Evolutionary conservation across 768 basidiomycete genomes (phyloP), one percentile per base, ranked within the genome.

Genomic region (Pleurotus eryngii): DNA sequence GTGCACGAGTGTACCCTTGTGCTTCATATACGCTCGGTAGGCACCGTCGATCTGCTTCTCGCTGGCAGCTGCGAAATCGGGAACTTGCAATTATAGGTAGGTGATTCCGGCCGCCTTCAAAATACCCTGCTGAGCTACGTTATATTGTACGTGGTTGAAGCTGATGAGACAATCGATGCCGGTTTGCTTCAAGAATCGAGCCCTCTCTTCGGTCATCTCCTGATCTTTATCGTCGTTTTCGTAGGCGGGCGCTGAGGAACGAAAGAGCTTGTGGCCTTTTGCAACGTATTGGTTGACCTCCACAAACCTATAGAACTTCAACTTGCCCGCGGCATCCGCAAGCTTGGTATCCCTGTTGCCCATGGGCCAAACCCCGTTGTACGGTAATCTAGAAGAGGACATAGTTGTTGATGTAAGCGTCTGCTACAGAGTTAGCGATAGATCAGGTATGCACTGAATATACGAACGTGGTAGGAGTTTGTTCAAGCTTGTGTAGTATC

Each of bases 121-220:
- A 7, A 47, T 57, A 17, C 43, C 26, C 27, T 56, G 57, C 40
- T 61, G 59, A 30, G 1, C 47, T 5, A 37, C 26, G 0, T 7
- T 53, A 47, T 67, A 67, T 8, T 57, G 50, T 22, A 47, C 38
- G n/a, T 60, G 38, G 37, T 67, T 67, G 50, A 60, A 61, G 40
- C 62, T 65, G 30, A 65, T 63, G 56, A 67, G 61, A 54, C 64
- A 56, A 24, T 67, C 39, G 40, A 67, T 63, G 3, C 55, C 49
- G 49, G 60, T 40, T 12, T 9, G 40, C 27, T 49, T 55, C 24
- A 67, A 60, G 49, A 50, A 50, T n/a, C 11, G 24, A 11, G 49
- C 49, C n/a, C 49, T 26, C 17, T 9, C 27, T 6, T 26, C 24
- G 12, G 22, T 35, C 24, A 50, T 26, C 20, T 50, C 18, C 22